A percentile compares a stretch with the other conserved stretches of the same genome.
phyloP scores from a whole-genome alignment of 495 filamentous ascomycete genomes.

The Thozetella sp. region DNA sequence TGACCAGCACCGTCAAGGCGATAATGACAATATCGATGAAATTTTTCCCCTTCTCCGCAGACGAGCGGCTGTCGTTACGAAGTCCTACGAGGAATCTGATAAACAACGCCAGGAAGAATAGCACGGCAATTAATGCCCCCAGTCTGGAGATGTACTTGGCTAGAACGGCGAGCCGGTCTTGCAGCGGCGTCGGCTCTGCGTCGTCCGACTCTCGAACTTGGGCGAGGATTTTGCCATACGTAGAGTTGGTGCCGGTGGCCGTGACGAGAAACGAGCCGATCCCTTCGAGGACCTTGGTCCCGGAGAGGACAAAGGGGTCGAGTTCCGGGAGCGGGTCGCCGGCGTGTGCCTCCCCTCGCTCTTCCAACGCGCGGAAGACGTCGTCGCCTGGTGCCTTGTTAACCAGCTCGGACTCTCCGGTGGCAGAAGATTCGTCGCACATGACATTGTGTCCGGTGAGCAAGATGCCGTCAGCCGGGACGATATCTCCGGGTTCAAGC shows the following conservation, averaged over 20 bases:
- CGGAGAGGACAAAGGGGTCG: slow-evolving; percentile 84
- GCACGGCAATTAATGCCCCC: slow-evolving; percentile 67
- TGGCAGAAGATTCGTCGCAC: slow-evolving; percentile 79
- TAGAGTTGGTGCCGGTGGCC: slow-evolving; percentile 70
- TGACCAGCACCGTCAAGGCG: slow-evolving; percentile 78
- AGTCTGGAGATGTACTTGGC: slow-evolving; percentile 80
- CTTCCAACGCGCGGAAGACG: slow-evolving; percentile 63
- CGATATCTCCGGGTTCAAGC: slow-evolving; percentile 85
- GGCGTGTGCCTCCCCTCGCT: slow-evolving; percentile 55
- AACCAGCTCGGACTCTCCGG: slow-evolving; percentile 73
- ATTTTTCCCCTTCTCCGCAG: slow-evolving; percentile 67
- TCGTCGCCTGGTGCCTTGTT: slow-evolving; percentile 63
- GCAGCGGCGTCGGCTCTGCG: slow-evolving; percentile 74
- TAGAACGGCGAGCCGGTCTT: slow-evolving; percentile 74
- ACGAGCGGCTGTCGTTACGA: slow-evolving; percentile 36
- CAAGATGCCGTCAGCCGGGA: slow-evolving; percentile 78
- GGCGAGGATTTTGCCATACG: slow-evolving; percentile 82
- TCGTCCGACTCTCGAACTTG: slow-evolving; percentile 78
- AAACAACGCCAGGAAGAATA: slow-evolving; percentile 75
- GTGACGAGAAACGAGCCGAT: slow-evolving; percentile 79
- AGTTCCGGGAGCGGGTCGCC: slow-evolving; percentile 41
- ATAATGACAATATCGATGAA: slow-evolving; percentile 84
- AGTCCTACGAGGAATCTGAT: slow-evolving; percentile 76
- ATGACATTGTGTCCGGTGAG: slow-evolving; percentile 73
- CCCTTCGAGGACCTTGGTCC: slow-evolving; percentile 78